These are phyloP conservation scores for Fusarium sp. DNA, from an alignment of 2,329 filamentous ascomycete genomes.

Conservation along the genomic window DNA sequence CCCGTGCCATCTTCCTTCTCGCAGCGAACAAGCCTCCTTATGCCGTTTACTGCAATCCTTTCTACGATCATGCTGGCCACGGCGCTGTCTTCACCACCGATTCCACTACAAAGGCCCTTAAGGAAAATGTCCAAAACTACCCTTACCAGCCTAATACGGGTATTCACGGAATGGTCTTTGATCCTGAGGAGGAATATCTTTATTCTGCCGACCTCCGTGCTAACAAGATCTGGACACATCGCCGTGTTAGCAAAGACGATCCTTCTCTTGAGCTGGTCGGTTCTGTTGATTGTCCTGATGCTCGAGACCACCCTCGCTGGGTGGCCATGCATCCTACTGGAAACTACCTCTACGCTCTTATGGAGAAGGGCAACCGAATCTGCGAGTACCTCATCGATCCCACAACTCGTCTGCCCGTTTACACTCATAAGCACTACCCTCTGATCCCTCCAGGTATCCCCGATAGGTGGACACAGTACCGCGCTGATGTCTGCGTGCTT, in stretches of 20 bases:
- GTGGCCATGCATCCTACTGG: constrained; percentile 84
- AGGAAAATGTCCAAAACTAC: constrained; percentile 76
- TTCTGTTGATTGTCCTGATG: constrained; percentile 74
- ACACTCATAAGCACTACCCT: constrained; percentile 80
- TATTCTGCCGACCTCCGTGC: constrained; percentile 82
- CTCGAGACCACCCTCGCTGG: constrained; percentile 86
- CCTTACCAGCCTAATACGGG: constrained; percentile 75
- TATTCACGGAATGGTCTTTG: constrained; percentile 86
- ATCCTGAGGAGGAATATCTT: constrained; percentile 76
- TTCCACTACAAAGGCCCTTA: constrained; percentile 62
- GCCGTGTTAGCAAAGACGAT: constrained; percentile 63
- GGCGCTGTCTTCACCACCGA: constrained; percentile 80
- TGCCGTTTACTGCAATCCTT: constrained; percentile 88
- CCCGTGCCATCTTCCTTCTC: constrained; percentile 88
- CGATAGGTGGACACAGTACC: constrained; percentile 71
- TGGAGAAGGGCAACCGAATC: constrained; percentile 88
- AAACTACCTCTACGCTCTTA: constrained; percentile 83
- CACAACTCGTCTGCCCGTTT: constrained; percentile 77
- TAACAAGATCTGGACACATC: constrained; percentile 87
- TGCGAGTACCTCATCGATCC: constrained; percentile 85
- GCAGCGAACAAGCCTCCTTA: constrained; percentile 82
- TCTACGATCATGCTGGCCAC: constrained; percentile 85
- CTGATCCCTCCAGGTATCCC: constrained; percentile 80
- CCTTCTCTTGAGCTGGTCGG: constrained; percentile 72
- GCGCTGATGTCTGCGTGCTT: constrained; percentile 84